These are phyloP conservation scores for Cyberlindnera galapagoensis DNA, from an alignment of 805 yeast genomes.

Conservation along the genomic window DNA sequence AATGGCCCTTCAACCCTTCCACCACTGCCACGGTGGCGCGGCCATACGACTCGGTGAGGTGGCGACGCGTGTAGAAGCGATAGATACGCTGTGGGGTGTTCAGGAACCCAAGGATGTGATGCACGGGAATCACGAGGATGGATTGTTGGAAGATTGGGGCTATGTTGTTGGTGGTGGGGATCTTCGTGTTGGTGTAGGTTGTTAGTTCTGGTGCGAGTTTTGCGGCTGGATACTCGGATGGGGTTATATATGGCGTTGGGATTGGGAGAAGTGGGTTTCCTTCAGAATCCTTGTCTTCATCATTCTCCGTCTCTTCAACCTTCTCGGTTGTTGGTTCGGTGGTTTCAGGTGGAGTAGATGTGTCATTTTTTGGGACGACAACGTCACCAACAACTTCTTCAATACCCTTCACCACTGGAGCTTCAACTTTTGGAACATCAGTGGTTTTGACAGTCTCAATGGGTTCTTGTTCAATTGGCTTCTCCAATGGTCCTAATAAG, in stretches of 20 bases:
- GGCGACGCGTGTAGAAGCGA: conserved; percentile 70
- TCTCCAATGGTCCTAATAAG: conserved; percentile 78
- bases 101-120: conserved; percentile 71
- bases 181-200: conserved; percentile 16
- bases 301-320: conserved; percentile 3
- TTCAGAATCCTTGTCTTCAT: conserved; percentile 10
- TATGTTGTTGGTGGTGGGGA: conserved; percentile 29
- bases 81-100: conserved; percentile 71
- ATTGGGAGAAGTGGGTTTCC: conserved; percentile 35
- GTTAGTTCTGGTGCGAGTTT: conserved; percentile 42
- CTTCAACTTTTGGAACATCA: conserved; percentile 3
- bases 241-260: conserved; percentile 56
- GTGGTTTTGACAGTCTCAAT: conserved; percentile 1
- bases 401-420: conserved; percentile 7
- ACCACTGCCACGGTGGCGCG: conserved; percentile 45
- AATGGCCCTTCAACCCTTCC: conserved; percentile 43
- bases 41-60: conserved; percentile 63
- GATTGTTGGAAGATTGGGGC: conserved; percentile 74
- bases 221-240: conserved; percentile 50
- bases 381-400: conserved; percentile 5
- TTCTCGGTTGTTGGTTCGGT: conserved; percentile 6
- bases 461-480: conserved; percentile 28
- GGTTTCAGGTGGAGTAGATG: conserved; percentile 6
- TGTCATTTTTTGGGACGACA: conserved; percentile 9
- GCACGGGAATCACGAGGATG: conserved; percentile 65